Evolutionary conservation across 345 rosid species (phyloP).

Genomic region (Pistacia integerrima): DNA sequence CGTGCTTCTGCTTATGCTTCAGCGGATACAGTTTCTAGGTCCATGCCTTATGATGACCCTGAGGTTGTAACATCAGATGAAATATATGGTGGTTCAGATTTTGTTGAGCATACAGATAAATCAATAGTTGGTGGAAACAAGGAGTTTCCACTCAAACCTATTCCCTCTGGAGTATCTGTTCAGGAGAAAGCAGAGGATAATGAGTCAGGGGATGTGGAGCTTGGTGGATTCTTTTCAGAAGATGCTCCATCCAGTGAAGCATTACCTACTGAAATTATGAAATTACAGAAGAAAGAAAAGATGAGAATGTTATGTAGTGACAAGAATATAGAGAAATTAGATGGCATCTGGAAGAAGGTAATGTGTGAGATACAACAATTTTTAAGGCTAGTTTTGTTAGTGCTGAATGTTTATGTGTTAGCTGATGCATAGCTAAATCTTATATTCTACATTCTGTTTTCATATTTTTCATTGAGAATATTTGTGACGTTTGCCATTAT

Average conservation of each 20-base stretch:
- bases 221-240: conserved; percentile 69
- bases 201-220: conserved; percentile 55
- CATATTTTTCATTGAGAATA: neutral
- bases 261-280: conserved; percentile 51
- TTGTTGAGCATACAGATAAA: conserved; percentile 30
- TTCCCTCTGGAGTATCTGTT: conserved; percentile 27
- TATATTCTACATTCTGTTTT: neutral
- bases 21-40: conserved; percentile 29
- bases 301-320: conserved; percentile 59
- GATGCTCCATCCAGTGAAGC: conserved; percentile 43
- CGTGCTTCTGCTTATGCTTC: conserved; percentile 22
- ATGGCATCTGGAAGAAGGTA: conserved; percentile 98
- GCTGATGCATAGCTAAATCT: conserved; percentile 2
- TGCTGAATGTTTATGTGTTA: neutral
- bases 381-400: conserved; percentile 4
- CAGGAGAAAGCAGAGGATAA: conserved; percentile 40
- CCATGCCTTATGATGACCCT: conserved; percentile 27
- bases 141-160: conserved; percentile 34
- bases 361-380: conserved; percentile 18
- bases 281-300: conserved; percentile 68
- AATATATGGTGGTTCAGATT: conserved; percentile 25
- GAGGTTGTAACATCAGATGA: conserved; percentile 26
- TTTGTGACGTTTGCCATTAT: neutral
- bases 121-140: conserved; percentile 28
- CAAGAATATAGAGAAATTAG: conserved; percentile 68